Percentiles rank a stretch among this genome's conserved stretches.
Conservation (phyloP, 768 basidiomycete species). For the Trametes cubensis region DNA sequence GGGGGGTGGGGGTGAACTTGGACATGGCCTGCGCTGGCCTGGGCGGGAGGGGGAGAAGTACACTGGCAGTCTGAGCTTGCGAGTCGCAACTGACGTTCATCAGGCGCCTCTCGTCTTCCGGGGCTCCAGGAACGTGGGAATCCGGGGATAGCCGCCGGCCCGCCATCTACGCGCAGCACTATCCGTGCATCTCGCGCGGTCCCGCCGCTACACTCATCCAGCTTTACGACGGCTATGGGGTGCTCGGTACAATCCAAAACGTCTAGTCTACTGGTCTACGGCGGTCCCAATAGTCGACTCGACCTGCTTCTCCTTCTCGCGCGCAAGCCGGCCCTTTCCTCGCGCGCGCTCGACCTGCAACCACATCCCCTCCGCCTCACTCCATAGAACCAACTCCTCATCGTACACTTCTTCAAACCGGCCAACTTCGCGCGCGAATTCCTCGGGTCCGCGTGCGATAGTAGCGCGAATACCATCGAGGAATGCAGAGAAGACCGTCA, state of each 20-base stretch:
- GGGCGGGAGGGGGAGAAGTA: background rate
- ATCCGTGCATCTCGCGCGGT: too few relatives aligned
- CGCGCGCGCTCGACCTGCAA: constrained; percentile 65
- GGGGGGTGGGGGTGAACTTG: constrained; percentile 48
- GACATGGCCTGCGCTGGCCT: constrained; percentile 25
- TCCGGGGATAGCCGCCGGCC: constrained; percentile 2
- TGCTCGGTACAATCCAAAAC: background rate
- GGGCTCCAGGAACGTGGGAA: constrained; percentile 16
- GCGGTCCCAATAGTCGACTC: constrained; percentile 25
- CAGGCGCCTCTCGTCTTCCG: constrained; percentile 10
- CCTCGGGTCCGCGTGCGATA: constrained; percentile 24
- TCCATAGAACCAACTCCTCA: constrained; percentile 46
- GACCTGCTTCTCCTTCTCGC: constrained; percentile 56
- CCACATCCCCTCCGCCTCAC: constrained; percentile 60
- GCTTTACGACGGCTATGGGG: too few relatives aligned
- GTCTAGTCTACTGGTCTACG: constrained; percentile 9
- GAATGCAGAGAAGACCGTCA: constrained; percentile 66
- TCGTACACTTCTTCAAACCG: constrained; percentile 58
- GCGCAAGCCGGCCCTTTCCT: constrained; percentile 73
- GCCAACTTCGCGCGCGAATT: constrained; percentile 50
- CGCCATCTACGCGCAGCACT: background rate
- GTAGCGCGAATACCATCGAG: constrained; percentile 57
- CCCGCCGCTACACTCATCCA: too few relatives aligned
- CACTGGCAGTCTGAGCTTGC: background rate
- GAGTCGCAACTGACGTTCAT: constrained; percentile 21